These are phyloP conservation scores for Exophiala oligosperma DNA, from an alignment of 2,329 filamentous ascomycete species.

Conservation along the genomic window DNA sequence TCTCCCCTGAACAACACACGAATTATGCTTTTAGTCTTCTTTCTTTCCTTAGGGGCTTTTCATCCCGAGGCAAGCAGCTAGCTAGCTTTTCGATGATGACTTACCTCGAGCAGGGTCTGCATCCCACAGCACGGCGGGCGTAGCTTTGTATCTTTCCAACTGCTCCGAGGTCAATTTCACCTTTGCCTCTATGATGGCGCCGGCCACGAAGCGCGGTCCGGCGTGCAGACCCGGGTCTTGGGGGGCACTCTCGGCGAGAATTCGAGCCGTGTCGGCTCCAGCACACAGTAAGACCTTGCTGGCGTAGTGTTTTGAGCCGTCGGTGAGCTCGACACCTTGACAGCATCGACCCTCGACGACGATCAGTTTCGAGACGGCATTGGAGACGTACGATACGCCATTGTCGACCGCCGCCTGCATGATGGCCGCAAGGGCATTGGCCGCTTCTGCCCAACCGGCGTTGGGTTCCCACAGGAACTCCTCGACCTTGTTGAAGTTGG, in stretches of 20 bases:
- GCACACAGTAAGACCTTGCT: constrained; percentile 51
- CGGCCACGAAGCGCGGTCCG: not conserved
- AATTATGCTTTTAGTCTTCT: no score
- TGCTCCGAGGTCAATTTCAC: constrained; percentile 58
- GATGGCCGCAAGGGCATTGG: constrained; percentile 44
- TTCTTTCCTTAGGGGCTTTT: not conserved
- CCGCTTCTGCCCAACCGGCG: constrained; percentile 55
- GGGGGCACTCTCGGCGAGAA: not conserved
- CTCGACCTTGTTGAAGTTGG: constrained; percentile 39
- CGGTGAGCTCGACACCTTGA: constrained; percentile 42
- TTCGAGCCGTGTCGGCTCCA: not conserved
- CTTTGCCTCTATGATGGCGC: constrained; percentile 37
- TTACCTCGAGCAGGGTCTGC: not conserved
- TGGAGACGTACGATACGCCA: constrained; percentile 47
- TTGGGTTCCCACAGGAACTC: constrained; percentile 50
- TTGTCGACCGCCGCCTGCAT: constrained; percentile 43
- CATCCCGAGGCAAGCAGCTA: not conserved
- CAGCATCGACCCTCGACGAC: not conserved
- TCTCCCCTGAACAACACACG: constrained; percentile 40
- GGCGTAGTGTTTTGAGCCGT: constrained; percentile 49
- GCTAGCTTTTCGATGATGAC: not conserved
- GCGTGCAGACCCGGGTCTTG: not conserved
- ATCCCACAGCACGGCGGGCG: constrained; percentile 32
- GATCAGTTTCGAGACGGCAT: constrained; percentile 47
- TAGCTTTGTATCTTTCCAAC: constrained; percentile 52